Evolutionary conservation across 192 early-diverging fungal genomes (phyloP), one percentile per base, ranked within the genome.

Genomic region (Dissophora ornata): DNA sequence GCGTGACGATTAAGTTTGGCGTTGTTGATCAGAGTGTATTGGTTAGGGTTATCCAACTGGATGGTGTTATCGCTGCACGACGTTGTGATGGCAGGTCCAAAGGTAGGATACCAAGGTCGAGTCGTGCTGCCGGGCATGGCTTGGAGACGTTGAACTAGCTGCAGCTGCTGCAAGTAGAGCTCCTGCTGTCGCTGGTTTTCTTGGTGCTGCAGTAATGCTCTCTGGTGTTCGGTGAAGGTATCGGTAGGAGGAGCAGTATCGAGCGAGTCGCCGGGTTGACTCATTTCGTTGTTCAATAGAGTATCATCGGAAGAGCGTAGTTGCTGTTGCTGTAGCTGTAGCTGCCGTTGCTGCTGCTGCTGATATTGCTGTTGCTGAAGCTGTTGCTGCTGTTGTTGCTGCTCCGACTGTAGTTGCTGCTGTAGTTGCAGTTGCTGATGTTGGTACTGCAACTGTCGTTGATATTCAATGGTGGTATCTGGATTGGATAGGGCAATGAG

Each of bases 11-110:
- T 77, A 8, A 67, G 29, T 21, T 66, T 66, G 18, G 73, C 63
- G 46, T 34, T 77, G 36, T 77, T 67, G 36, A 67, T 67, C 26
- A 77, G 19, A 16, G 58, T 55, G 53, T 46, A 77, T 25, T 77
- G 73, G 45, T 77, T 50, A 0, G 73, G 73, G 32, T 46, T 77
- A 52, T 77, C 73, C 15, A 77, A 64, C 8, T 62, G 57, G 46
- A 77, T 77, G 16, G 73, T 77, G 29, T 58, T 77, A 34, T 77
- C 73, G 30, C 64, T 77, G 44, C 73, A 77, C 1, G 73, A 55
- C 9, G 73, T 77, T 0, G 73, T 77, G 45, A 77, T 56, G 5
- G 73, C 45, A 22, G 73, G 73, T 5, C 73, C 73, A 67, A 77
- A 77, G 2, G 73, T 67, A 5, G 73, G 73, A 25, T 77, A 77